These are phyloP conservation scores for Suillus placidus DNA, from an alignment of 768 basidiomycete genomes.

Conservation along the genomic window DNA sequence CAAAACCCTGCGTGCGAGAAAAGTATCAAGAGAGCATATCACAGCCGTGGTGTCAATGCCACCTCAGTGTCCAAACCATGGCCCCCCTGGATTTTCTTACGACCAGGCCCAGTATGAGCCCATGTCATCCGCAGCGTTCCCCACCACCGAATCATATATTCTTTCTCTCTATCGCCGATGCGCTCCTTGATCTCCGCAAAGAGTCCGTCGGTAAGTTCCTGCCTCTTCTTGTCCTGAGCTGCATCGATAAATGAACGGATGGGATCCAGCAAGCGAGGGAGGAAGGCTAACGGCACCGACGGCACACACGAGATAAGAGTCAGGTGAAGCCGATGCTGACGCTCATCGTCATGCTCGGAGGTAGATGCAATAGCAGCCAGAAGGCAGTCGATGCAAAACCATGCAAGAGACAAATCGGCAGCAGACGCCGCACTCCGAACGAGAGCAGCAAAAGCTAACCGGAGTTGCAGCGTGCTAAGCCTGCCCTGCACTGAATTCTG, in stretches of 20 bases:
- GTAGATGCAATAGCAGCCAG: slow-evolving; percentile 39
- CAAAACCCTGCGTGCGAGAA: not conserved
- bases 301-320: slow-evolving; percentile 68
- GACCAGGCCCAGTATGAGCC: slow-evolving; percentile 14
- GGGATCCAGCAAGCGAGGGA: slow-evolving; percentile 57
- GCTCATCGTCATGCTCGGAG: slow-evolving; percentile 20
- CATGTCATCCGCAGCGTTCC: slow-evolving; percentile 43
- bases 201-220: slow-evolving; percentile 57
- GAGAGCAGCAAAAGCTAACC: slow-evolving; percentile 75
- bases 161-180: slow-evolving; percentile 72
- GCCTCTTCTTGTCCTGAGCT: slow-evolving; percentile 33
- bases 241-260: slow-evolving; percentile 38
- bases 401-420: slow-evolving; percentile 53
- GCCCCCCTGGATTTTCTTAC: not conserved
- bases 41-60: not conserved
- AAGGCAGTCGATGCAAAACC: slow-evolving; percentile 67
- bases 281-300: slow-evolving; percentile 57
- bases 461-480: slow-evolving; percentile 65
- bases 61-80: not conserved
- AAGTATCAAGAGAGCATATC: not conserved
- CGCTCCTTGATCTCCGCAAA: slow-evolving; percentile 65
- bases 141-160: slow-evolving; percentile 75
- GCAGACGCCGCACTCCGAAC: slow-evolving; percentile 58
- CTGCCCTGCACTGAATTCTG: slow-evolving; percentile 67
- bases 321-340: slow-evolving; percentile 59